Evolutionary conservation across 1,284 basidiomycete species (phyloP), one percentile per base, ranked within the genome.

Genomic region (Termitomyces sp.): DNA sequence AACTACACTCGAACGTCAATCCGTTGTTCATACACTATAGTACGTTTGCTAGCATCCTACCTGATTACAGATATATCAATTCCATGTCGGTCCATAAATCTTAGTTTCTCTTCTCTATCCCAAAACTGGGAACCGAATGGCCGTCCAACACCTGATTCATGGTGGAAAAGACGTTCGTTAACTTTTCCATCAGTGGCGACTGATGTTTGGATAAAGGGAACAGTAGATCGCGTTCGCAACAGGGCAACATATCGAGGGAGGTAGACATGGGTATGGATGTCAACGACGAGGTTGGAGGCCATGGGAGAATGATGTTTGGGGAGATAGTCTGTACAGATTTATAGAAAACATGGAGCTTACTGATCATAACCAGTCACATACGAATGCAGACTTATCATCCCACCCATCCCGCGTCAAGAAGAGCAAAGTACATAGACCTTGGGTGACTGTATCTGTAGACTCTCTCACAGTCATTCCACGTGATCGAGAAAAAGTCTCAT

Each of bases 191-290:
- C 70, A 8, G 68, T 63, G 10, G 66, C 70, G 7, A 64, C 68
- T 33, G 76, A 72, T n/a, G 77, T 73, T 54, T 85, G 76, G 59
- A 93, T 88, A 34, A 84, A 77, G 31, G 90, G 90, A 2, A 81
- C 85, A 18, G 68, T 66, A 9, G 77, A 64, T 38, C 88, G 78
- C 38, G 79, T 73, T 41, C 86, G 78, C 42, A 90, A 71, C 51
- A 87, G 70, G 1, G 79, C 70, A 14, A 82, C 81, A 65, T 91
- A 91, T 46, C 85, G 78, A 7, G 87, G 83, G 21, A 91, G 79
- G 64, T 91, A 93, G 52, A 91, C 79, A 61, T 92, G 91, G 9
- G 87, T 88, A 70, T 92, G 89, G 30, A 92, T 73, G 70, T 91
- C 89, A 45, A 92, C 79, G 41, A 88, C 74, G 18, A 80, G 62